Evolutionary conservation across 768 basidiomycete species (phyloP).

Genomic region (Filobasidium floriforme): DNA sequence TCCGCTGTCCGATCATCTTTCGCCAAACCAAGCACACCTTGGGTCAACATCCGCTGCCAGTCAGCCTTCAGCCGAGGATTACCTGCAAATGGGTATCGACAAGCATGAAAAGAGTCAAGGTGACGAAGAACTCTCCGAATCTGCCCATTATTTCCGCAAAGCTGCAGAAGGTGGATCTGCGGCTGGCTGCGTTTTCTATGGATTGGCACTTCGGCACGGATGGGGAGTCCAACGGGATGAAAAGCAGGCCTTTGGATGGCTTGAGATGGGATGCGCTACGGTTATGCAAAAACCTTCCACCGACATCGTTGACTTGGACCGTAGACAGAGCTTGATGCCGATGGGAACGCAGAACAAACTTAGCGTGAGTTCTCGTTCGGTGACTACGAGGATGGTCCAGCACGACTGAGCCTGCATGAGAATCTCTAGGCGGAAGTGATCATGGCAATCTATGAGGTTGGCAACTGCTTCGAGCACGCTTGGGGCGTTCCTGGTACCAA

Average conservation of each 20-base stretch:
- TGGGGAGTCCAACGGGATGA: constrained; percentile 41
- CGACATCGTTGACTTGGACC: constrained; percentile 24
- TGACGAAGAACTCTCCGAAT: constrained; percentile 35
- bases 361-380: not conserved
- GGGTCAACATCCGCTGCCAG: not conserved
- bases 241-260: constrained; percentile 34
- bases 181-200: constrained; percentile 42
- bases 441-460: constrained; percentile 42
- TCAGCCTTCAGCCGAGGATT: constrained; percentile 26
- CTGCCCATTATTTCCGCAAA: constrained; percentile 41
- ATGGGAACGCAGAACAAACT: constrained; percentile 11
- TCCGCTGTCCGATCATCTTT: not conserved
- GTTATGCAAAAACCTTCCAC: constrained; percentile 24
- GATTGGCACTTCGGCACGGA: constrained; percentile 40
- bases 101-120: constrained; percentile 27
- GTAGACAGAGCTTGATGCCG: constrained; percentile 28
- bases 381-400: not conserved
- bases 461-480: constrained; percentile 41
- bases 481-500: constrained; percentile 27
- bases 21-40: not conserved
- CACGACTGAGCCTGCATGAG: not conserved
- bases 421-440: constrained; percentile 33
- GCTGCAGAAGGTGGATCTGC: constrained; percentile 41
- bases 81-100: constrained; percentile 34
- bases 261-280: constrained; percentile 37